Evolutionary conservation across 257 asterid genomes (phyloP).

Genomic region (Eustoma russellianum): DNA sequence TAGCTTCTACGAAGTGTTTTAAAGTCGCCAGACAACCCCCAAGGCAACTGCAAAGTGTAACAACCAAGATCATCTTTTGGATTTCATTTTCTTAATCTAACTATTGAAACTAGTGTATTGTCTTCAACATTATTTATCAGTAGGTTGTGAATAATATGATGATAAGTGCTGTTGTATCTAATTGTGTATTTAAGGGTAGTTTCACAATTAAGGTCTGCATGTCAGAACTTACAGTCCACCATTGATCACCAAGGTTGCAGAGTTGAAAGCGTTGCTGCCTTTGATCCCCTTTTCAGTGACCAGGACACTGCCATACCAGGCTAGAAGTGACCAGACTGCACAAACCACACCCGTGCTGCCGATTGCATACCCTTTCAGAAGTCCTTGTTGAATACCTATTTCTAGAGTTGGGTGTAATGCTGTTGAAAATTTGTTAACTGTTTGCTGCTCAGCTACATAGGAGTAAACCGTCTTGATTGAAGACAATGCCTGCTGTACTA

Average conservation of each 20-base stretch:
- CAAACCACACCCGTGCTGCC: constrained; percentile 14
- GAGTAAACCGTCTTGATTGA: constrained; percentile 19
- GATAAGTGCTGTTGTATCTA: too few relatives aligned
- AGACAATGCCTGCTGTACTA: constrained; percentile 19
- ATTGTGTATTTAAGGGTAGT: too few relatives aligned
- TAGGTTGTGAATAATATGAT: too few relatives aligned
- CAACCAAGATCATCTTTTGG: neutral
- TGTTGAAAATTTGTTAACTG: constrained; percentile 14
- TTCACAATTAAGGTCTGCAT: too few relatives aligned
- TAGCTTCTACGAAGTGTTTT: constrained; percentile 18
- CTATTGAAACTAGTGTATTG: neutral
- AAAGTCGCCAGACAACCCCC: constrained; percentile 12
- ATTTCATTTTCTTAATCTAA: too few relatives aligned
- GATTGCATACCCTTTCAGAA: constrained; percentile 18
- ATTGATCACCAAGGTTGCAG: constrained; percentile 12
- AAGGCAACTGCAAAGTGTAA: constrained; percentile 4
- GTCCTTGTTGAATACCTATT: constrained; percentile 23
- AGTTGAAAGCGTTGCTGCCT: constrained; percentile 17
- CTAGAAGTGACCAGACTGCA: constrained; percentile 19
- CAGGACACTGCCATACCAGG: constrained; percentile 24
- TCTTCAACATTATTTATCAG: too few relatives aligned
- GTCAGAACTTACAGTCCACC: constrained; percentile 22
- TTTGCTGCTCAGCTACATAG: constrained; percentile 15
- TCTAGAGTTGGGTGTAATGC: constrained; percentile 19
- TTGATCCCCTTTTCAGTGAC: constrained; percentile 13